phyloP scores from a whole-genome alignment of 1,284 basidiomycete species.

The Tetrapyrgos nigripes region DNA sequence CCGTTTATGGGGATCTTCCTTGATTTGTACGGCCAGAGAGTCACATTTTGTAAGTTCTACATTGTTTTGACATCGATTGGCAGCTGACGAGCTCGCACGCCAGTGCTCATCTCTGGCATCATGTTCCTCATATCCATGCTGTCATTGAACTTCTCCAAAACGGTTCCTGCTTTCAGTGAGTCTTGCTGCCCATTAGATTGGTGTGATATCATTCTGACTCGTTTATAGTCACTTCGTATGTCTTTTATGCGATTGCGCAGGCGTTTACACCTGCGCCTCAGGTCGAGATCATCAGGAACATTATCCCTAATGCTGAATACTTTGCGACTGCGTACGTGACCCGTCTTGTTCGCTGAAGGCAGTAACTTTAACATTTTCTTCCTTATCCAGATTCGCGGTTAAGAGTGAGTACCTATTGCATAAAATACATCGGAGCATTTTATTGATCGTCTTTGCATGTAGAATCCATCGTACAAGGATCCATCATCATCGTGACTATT shows the following conservation, averaged over 20 bases:
- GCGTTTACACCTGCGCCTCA: conserved; percentile 51
- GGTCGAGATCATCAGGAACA: conserved; percentile 50
- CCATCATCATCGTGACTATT: conserved; percentile 52
- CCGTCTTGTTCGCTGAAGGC: neutral
- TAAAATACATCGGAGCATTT: neutral
- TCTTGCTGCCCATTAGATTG: conserved; percentile 14
- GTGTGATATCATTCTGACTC: conserved; percentile 11
- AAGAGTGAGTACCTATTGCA: conserved; percentile 37
- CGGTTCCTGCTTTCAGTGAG: conserved; percentile 44
- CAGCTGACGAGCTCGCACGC: neutral
- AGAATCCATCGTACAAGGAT: conserved; percentile 50
- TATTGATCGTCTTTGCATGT: conserved; percentile 4
- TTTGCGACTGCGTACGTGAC: conserved; percentile 45
- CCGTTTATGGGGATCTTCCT: conserved; percentile 52
- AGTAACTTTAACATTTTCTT: neutral
- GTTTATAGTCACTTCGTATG: conserved; percentile 43
- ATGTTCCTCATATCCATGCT: conserved; percentile 52
- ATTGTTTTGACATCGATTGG: neutral
- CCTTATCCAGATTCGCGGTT: conserved; percentile 41
- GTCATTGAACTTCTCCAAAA: conserved; percentile 46
- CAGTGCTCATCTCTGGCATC: conserved; percentile 49
- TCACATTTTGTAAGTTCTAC: conserved; percentile 44
- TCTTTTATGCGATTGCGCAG: conserved; percentile 51
- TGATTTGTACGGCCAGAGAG: conserved; percentile 47
- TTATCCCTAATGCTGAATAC: conserved; percentile 48